Conservation (phyloP, 257 asterid genomes). For the Solanum habrochaites region DNA sequence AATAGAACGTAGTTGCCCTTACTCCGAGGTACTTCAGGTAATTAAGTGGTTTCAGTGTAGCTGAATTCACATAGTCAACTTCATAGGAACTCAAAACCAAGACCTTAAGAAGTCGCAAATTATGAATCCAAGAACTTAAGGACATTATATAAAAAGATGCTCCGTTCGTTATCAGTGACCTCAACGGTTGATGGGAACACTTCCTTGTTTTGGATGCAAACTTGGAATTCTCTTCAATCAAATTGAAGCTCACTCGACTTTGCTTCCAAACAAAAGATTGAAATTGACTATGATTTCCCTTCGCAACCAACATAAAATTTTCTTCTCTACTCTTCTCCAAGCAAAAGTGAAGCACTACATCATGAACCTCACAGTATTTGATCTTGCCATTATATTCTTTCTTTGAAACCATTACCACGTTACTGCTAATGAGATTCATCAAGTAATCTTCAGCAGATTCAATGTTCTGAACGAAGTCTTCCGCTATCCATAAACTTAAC, state of each 20-base stretch:
- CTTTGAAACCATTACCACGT: neutral
- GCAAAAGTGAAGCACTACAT: neutral
- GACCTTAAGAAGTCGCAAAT: neutral
- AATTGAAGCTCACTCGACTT: neutral
- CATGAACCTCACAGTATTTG: neutral
- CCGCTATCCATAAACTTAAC: neutral
- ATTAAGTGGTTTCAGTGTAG: neutral
- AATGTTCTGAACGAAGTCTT: neutral
- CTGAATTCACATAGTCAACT: no score
- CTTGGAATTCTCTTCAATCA: neutral
- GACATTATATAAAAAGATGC: rapidly evolving
- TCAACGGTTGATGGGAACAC: neutral
- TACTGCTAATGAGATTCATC: neutral
- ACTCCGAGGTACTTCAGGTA: neutral
- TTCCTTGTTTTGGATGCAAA: neutral
- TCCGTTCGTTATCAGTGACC: neutral
- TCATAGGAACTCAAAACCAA: neutral
- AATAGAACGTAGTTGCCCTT: rapidly evolving
- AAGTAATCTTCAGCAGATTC: neutral
- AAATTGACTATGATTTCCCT: rapidly evolving
- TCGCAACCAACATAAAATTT: neutral
- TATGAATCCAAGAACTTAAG: neutral
- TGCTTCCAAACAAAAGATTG: neutral
- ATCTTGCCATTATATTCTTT: neutral
- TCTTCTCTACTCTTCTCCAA: neutral